phyloP scores from a whole-genome alignment of 352 stramenopile species.

The Phytophthora palmivora region DNA sequence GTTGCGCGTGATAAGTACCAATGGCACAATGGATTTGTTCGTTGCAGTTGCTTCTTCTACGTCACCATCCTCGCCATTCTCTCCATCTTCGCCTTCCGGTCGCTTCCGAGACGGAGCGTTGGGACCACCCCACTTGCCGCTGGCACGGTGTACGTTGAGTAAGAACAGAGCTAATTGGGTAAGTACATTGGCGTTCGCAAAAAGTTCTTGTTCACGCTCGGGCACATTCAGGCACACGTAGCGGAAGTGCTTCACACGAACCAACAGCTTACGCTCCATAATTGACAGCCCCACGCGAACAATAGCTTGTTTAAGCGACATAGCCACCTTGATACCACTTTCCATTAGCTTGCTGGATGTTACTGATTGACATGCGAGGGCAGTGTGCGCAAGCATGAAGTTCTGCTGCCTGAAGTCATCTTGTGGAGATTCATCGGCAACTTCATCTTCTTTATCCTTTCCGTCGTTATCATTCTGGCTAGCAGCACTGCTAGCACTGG shows the following conservation, averaged over 20 bases:
- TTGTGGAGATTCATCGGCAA: constrained; percentile 32
- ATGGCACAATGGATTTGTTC: constrained; percentile 71
- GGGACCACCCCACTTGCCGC: constrained; percentile 92
- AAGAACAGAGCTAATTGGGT: constrained; percentile 95
- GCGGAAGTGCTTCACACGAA: constrained; percentile 96
- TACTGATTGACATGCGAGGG: constrained; percentile 73
- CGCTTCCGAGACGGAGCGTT: constrained; percentile 26
- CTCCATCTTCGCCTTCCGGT: constrained; percentile 42
- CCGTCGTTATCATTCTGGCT: constrained; percentile 9
- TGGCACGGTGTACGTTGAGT: constrained; percentile 95
- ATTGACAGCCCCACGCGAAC: constrained; percentile 94
- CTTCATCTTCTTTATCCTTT: constrained; percentile 36
- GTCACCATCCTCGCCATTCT: constrained; percentile 40
- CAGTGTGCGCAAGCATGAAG: constrained; percentile 79
- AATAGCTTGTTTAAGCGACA: constrained; percentile 95
- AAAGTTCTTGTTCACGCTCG: constrained; percentile 87
- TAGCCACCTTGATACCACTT: constrained; percentile 94
- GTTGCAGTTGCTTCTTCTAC: constrained; percentile 38
- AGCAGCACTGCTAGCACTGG: constrained; percentile 3
- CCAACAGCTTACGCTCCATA: constrained; percentile 95
- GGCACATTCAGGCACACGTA: constrained; percentile 95
- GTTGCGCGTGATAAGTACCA: constrained; percentile 85
- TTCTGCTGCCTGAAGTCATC: constrained; percentile 82
- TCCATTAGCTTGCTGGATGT: constrained; percentile 87
- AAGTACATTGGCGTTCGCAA: constrained; percentile 94